Conservation (phyloP, 73 alveolate species). For the Tetrahymena thermophila region DNA sequence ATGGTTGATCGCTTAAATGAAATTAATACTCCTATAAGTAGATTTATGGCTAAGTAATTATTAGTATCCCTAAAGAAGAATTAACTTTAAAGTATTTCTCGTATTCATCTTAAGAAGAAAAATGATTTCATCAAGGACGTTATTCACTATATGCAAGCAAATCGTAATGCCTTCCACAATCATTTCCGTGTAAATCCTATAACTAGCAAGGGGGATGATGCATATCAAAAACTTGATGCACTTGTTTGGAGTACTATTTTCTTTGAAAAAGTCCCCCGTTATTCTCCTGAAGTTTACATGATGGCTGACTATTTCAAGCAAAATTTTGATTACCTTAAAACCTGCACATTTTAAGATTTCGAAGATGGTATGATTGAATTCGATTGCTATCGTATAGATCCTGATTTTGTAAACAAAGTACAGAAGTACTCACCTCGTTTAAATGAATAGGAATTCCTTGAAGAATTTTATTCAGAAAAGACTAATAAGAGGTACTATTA, state of each 20-base stretch:
- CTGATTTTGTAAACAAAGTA: conserved; percentile 49
- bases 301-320: conserved; percentile 65
- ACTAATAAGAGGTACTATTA: conserved; percentile 59
- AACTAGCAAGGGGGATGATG: conserved; percentile 50
- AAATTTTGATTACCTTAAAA: conserved; percentile 50
- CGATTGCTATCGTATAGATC: conserved; percentile 56
- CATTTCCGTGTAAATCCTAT: conserved; percentile 56
- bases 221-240: conserved; percentile 67
- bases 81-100: conserved; percentile 45
- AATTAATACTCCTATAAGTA: conserved; percentile 6
- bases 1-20: conserved; percentile 26
- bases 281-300: conserved; percentile 61
- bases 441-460: conserved; percentile 58
- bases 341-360: conserved; percentile 51
- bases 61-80: conserved; percentile 44
- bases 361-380: conserved; percentile 64
- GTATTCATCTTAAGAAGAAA: conserved; percentile 63
- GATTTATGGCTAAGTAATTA: conserved; percentile 23
- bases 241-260: conserved; percentile 64
- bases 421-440: conserved; percentile 55
- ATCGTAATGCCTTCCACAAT: conserved; percentile 56
- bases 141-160: conserved; percentile 58
- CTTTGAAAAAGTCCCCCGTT: conserved; percentile 79
- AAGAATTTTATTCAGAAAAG: conserved; percentile 53
- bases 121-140: conserved; percentile 63